Conservation (phyloP, 768 basidiomycete genomes). For the Leucocoprinus sp. region DNA sequence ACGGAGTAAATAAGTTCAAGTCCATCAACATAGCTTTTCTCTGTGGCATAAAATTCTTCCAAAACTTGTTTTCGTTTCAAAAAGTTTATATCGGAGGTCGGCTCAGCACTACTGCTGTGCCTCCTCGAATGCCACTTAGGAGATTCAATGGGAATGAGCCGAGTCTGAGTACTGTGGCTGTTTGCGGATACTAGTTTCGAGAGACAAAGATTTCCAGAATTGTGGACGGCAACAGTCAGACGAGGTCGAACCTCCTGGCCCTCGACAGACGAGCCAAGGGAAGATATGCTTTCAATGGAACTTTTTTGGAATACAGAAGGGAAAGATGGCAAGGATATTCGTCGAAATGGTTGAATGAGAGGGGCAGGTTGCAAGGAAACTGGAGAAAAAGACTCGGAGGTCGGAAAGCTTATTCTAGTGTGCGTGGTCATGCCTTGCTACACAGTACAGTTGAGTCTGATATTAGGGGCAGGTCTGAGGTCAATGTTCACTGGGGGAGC, state of each 20-base stretch:
- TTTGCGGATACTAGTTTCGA: slow-evolving; percentile 14
- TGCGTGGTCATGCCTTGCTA: slow-evolving; percentile 2
- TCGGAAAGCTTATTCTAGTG: slow-evolving; percentile 20
- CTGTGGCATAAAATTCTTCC: slow-evolving; percentile 77
- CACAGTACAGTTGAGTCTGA: not conserved
- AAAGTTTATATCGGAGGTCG: slow-evolving; percentile 34
- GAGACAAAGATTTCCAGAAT: slow-evolving; percentile 7
- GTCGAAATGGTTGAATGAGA: slow-evolving; percentile 37
- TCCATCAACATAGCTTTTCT: slow-evolving; percentile 73
- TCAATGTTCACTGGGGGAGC: not conserved
- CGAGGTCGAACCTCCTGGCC: slow-evolving; percentile 24
- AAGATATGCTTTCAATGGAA: slow-evolving; percentile 63
- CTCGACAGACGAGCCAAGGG: slow-evolving; percentile 66
- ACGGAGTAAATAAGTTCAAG: slow-evolving; percentile 79
- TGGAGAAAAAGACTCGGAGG: slow-evolving; percentile 14
- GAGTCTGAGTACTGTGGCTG: slow-evolving; percentile 20
- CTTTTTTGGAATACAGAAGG: slow-evolving; percentile 47
- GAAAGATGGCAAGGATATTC: slow-evolving; percentile 51
- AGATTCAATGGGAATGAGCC: slow-evolving; percentile 32
- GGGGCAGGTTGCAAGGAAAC: not conserved
- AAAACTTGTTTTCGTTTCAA: slow-evolving; percentile 59
- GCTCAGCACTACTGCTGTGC: slow-evolving; percentile 29
- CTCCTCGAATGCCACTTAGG: slow-evolving; percentile 29
- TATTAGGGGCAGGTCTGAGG: not conserved
- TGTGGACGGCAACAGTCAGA: slow-evolving; percentile 8